These are phyloP conservation scores for Starmerella gropengiesseri DNA, from an alignment of 805 yeast species.

Conservation along the genomic window DNA sequence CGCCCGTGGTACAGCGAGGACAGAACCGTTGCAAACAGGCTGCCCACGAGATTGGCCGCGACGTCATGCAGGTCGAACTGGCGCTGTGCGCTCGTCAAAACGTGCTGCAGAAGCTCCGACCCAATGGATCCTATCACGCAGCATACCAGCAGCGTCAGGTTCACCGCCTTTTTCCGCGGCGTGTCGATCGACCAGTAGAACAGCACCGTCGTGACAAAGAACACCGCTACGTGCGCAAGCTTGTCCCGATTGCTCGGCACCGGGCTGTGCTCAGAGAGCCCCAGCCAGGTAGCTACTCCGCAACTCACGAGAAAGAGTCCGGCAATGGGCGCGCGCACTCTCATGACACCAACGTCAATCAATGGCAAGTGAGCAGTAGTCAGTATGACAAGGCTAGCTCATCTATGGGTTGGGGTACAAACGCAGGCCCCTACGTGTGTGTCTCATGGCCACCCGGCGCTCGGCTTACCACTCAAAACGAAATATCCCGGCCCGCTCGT, in stretches of 20 bases:
- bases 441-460: too few species aligned
- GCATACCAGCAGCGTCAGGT: constrained; percentile 30
- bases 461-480: too few species aligned
- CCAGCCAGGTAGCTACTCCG: constrained; percentile 22
- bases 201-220: constrained; percentile 30
- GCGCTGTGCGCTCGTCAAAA: constrained; percentile 27
- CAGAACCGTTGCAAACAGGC: constrained; percentile 27
- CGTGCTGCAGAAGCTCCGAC: constrained; percentile 32
- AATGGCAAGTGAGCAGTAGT: not conserved
- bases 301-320: constrained; percentile 20
- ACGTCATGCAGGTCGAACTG: constrained; percentile 32
- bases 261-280: constrained; percentile 26
- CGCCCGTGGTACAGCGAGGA: constrained; percentile 32
- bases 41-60: constrained; percentile 31
- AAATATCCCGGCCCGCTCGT: too few species aligned
- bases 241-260: constrained; percentile 32
- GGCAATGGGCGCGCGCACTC: constrained; percentile 22
- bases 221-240: constrained; percentile 30
- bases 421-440: too few species aligned
- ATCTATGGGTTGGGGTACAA: not conserved
- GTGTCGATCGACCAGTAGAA: constrained; percentile 37
- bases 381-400: not conserved
- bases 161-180: constrained; percentile 30
- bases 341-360: constrained; percentile 15
- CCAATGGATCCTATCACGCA: constrained; percentile 32